Base-by-base conservation (phyloP, 1,139 yeast genomes). In the Debaryomycetaceae sp. region DNA sequence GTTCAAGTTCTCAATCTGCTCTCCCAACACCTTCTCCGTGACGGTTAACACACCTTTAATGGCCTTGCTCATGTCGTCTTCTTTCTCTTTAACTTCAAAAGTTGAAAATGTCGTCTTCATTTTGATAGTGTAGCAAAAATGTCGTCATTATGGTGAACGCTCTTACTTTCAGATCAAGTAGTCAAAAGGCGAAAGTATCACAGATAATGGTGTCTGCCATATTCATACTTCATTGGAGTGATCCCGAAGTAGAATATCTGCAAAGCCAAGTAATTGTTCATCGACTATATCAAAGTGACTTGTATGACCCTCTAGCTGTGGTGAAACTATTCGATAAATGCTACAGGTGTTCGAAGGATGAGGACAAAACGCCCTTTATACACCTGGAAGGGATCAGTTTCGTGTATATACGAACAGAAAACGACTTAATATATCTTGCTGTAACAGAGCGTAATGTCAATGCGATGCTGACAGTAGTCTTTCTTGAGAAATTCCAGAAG, bases 391-490 rank as follows among this genome's bases (percentile, higher is more conserved):
- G 73, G 1, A 43, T 67, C 31, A 61, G 58, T 39, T 70, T 62
- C 44, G 52, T 66, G 1, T 62, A 64, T 41, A 49, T 65, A 7
- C 50, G 56, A 42, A 61, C 61, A 31, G 62, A 52, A 8, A 53
- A 65, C 42, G 67, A 63, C 42, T 48, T 72, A 5, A 37, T 64
- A 6, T 39, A 68, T 15, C 36, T 71, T 41, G 65, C 66, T 5
- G 71, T 63, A 5, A 53, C 70, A 1, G 45, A 56, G n/a, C 42
- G 47, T 30, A 71, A 71, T 43, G 47, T 58, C 29, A 63, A 69
- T 50, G 72, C 64, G 24, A 69, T 72, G 75, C 73, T 65, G 70
- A 58, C 61, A 28, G 56, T 70, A 8, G 50, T 66, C 30, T 70
- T 70, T 41, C 54, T 71, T 15, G 55, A 62, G 39, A 59, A 63